Conservation (phyloP, 805 yeast genomes). For the Ogataea populi-albae region DNA sequence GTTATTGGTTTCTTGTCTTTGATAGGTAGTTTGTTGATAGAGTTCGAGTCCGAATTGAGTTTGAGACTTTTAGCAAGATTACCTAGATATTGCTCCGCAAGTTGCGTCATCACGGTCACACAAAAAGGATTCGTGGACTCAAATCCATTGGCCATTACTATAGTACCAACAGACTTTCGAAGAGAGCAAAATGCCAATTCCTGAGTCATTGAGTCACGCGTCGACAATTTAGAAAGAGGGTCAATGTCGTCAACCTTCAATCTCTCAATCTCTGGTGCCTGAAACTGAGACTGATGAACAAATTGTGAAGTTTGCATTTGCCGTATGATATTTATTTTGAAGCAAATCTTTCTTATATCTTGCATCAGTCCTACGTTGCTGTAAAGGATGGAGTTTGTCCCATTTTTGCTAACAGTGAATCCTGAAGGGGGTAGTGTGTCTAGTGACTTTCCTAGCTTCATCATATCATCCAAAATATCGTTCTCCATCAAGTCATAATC, state of each 20-base stretch:
- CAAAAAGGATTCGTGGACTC: conserved; percentile 80
- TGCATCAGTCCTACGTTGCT: conserved; percentile 78
- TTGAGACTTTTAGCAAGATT: conserved; percentile 72
- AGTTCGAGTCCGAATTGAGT: conserved; percentile 63
- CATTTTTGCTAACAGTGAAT: conserved; percentile 45
- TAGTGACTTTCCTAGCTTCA: conserved; percentile 26
- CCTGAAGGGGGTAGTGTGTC: conserved; percentile 38
- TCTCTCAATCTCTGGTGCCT: conserved; percentile 61
- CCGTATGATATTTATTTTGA: conserved; percentile 81
- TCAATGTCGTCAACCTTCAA: conserved; percentile 72
- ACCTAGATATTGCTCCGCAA: conserved; percentile 77
- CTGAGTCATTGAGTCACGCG: conserved; percentile 60
- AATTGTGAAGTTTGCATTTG: conserved; percentile 85
- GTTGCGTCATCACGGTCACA: conserved; percentile 71
- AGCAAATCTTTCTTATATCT: conserved; percentile 81
- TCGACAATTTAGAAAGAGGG: conserved; percentile 68
- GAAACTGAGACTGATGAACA: conserved; percentile 69
- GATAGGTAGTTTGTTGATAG: conserved; percentile 39
- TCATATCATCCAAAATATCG: conserved; percentile 38
- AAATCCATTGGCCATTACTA: conserved; percentile 90
- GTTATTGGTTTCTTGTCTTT: conserved; percentile 22
- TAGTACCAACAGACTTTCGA: conserved; percentile 66
- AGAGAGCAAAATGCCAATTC: conserved; percentile 64
- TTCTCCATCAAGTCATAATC: conserved; percentile 45
- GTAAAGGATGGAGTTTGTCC: conserved; percentile 58